Base-by-base conservation (phyloP, 495 filamentous ascomycete species). In the Clavariopsis aquatica region DNA sequence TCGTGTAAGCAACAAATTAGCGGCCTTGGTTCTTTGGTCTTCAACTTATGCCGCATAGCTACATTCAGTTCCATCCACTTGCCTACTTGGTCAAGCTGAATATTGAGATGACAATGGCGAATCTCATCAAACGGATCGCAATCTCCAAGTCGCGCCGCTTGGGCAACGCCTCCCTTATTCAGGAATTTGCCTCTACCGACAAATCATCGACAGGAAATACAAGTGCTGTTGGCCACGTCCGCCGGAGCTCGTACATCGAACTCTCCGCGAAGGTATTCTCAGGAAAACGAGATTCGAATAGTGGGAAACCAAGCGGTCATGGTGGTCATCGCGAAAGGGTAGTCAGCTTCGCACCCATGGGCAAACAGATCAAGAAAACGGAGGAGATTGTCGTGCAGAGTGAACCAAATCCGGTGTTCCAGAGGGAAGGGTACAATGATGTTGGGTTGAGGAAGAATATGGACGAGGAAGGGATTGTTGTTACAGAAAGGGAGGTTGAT, bases 51-150 rank as follows among this genome's bases (percentile, higher is more conserved):
- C 2, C 19, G 41, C 1, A 4, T n/a, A 66, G 63, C 2, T 66
- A 66, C 38, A 55, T 66, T 26, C 63, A 66, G 56, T 66, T 66
- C 49, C 63, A 66, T 36, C 63, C 63, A 3, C 56, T 66, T 15
- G 63, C 63, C 31, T 66, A 66, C 27, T 31, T 66, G 10, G 57
- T 66, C 2, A 66, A 66, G 29, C 56, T 66, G 46, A 66, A 66
- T 51, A 66, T 66, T 36, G 63, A 66, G 29, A 66, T 66, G 63
- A 56, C 38, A 5, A 66, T 66, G 63, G 63, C 63, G 12, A 60
- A 66, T 29, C 49, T 66, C 34, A 66, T 66, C 36, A 66, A 66
- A 28, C 55, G 56, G 34, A 66, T 66, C 29, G 63, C 63, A n/a
- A 28, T 66, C 23, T 60, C 55, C 10, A 55, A 57, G 2, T 66